Evolutionary conservation across 1,284 basidiomycete species (phyloP).

Genomic region (Leccinum griseonigrum): DNA sequence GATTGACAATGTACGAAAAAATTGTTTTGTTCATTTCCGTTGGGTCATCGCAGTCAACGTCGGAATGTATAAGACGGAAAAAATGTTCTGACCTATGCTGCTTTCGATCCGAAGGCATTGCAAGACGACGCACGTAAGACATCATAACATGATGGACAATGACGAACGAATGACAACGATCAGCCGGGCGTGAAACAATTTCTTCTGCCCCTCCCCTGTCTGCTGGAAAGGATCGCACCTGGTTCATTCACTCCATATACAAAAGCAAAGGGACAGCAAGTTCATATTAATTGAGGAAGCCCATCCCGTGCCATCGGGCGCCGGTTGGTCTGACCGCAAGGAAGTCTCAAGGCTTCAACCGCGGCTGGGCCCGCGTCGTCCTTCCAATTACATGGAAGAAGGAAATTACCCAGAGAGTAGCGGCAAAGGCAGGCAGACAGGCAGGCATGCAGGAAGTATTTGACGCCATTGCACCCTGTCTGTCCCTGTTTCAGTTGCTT

Average conservation of each 20-base stretch:
- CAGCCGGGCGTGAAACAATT: constrained; percentile 15
- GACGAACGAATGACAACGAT: constrained; percentile 23
- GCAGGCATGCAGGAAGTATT: not conserved
- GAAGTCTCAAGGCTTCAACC: constrained; percentile 27
- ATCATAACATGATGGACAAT: not conserved
- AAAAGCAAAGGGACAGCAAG: not conserved
- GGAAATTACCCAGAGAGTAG: constrained; percentile 14
- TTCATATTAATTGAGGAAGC: constrained; percentile 26
- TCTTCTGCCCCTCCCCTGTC: constrained; percentile 6
- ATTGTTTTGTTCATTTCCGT: constrained; percentile 32
- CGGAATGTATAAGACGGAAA: constrained; percentile 17
- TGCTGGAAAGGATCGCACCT: not conserved
- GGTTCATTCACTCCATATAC: constrained; percentile 2
- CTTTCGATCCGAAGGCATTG: constrained; percentile 4
- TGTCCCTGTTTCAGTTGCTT: constrained; percentile 7
- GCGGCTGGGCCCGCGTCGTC: constrained; percentile 10
- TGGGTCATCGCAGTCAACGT: constrained; percentile 17
- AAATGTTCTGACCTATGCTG: constrained; percentile 19
- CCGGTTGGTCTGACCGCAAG: constrained; percentile 13
- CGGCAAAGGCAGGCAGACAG: not conserved
- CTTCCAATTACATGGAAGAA: constrained; percentile 4
- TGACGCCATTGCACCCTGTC: constrained; percentile 15
- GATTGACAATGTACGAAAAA: constrained; percentile 19
- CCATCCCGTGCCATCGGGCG: constrained; percentile 2
- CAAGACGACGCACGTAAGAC: not conserved